Conservation (phyloP, 208 protist species). For the Acanthamoeba sp. region DNA sequence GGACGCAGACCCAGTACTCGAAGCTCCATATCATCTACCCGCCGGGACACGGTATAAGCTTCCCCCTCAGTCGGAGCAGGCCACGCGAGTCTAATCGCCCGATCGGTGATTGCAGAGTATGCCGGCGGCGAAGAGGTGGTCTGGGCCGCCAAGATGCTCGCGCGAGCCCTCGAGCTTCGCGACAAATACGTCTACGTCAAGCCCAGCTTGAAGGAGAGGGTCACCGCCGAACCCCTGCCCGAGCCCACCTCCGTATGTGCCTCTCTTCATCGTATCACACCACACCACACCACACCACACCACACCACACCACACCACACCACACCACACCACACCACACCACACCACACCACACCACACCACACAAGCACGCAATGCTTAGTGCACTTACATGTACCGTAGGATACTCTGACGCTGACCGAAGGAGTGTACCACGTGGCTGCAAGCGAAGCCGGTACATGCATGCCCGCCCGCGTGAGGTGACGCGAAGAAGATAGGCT, state of each 20-base stretch:
- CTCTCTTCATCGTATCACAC: background rate
- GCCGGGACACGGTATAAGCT: background rate
- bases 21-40: constrained; percentile 46
- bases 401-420: constrained; percentile 9
- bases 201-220: background rate
- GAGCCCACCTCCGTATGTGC: background rate
- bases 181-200: constrained; percentile 42
- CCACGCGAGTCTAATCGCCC: no score
- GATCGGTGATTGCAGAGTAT: constrained; percentile 6
- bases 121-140: constrained; percentile 18
- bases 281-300: no score
- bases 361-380: no score
- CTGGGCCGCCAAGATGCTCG: constrained; percentile 48
- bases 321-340: no score
- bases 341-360: no score
- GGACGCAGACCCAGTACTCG: constrained; percentile 46
- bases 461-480: background rate
- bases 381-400: no score
- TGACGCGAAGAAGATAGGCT: background rate
- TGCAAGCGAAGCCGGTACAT: background rate
- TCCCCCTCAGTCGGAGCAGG: no score
- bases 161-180: background rate
- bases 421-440: constrained; percentile 36
- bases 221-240: constrained; percentile 3
- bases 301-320: no score